Conservation (phyloP, 306 rosid species). For the Trifolium fragiferum region DNA sequence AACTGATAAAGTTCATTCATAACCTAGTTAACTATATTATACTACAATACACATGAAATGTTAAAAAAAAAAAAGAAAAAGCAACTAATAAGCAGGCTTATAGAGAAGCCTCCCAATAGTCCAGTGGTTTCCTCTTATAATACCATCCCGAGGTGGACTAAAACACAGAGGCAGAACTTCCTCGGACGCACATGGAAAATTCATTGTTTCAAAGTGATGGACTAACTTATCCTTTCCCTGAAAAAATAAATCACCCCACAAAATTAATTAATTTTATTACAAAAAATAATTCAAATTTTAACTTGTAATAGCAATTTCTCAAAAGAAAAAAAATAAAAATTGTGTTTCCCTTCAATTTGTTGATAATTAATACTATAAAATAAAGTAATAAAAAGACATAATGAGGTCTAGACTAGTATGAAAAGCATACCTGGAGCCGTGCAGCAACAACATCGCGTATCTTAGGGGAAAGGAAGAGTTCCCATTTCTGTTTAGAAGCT, state of each 20-base stretch:
- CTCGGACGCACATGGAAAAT: conserved; percentile 45
- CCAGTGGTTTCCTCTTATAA: not conserved
- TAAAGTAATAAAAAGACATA: too few relatives aligned
- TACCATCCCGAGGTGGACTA: conserved; percentile 65
- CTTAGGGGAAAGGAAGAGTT: conserved; percentile 53
- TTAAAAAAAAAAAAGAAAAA: not conserved
- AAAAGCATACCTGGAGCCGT: conserved; percentile 55
- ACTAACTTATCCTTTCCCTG: conserved; percentile 58
- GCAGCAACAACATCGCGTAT: conserved; percentile 55
- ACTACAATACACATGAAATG: not conserved
- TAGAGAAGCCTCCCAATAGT: conserved; percentile 38
- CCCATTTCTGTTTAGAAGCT: conserved; percentile 49
- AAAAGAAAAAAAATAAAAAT: too few relatives aligned
- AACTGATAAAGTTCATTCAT: not conserved
- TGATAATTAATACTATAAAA: too few relatives aligned
- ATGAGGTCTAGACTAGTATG: not conserved
- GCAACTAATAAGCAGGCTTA: not conserved
- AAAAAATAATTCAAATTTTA: too few relatives aligned
- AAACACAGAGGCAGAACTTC: conserved; percentile 59
- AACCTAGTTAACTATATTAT: not conserved
- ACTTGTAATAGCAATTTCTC: too few relatives aligned
- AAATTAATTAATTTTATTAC: too few relatives aligned
- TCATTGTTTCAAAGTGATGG: conserved; percentile 49
- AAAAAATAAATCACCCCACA: too few relatives aligned
- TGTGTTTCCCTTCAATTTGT: too few relatives aligned